Evolutionary conservation across 257 asterid genomes (phyloP).

Genomic region (Scutellaria barbata): DNA sequence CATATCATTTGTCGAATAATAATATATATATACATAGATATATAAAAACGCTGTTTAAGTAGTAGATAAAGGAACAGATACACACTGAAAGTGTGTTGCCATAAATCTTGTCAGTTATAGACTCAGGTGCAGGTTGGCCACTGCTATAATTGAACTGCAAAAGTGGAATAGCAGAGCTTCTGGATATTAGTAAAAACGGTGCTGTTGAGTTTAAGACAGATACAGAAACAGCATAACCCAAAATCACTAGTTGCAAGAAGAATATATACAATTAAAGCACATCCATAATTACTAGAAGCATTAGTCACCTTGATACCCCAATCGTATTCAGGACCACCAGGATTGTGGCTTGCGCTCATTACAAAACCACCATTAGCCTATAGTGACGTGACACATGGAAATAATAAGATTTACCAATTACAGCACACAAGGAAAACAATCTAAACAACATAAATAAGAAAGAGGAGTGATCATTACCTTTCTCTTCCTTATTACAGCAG

Average conservation of each 20-base stretch:
- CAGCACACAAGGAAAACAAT: constrained; percentile 23
- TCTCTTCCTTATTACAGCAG: constrained; percentile 95
- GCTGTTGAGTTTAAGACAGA: not conserved
- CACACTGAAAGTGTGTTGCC: constrained; percentile 98
- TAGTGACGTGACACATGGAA: constrained; percentile 24
- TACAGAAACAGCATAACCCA: not conserved
- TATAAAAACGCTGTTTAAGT: no score
- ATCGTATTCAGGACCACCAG: constrained; percentile 97
- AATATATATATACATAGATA: no score
- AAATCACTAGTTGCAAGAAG: not conserved
- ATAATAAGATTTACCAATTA: constrained; percentile 15
- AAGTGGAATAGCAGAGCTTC: constrained; percentile 32
- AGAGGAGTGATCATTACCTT: constrained; percentile 50
- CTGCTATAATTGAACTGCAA: constrained; percentile 95
- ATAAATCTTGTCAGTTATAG: constrained; percentile 92
- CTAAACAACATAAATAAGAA: constrained; percentile 27
- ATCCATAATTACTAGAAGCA: constrained; percentile 9
- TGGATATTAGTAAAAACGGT: not conserved
- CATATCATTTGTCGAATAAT: constrained; percentile 21
- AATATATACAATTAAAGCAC: constrained; percentile 4
- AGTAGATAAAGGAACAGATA: constrained; percentile 29
- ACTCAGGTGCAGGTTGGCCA: constrained; percentile 99
- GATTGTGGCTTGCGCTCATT: constrained; percentile 99
- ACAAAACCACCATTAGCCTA: constrained; percentile 98
- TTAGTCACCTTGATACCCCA: constrained; percentile 95